Percentiles rank a stretch among this genome's conserved stretches.
Evolutionary conservation across 2,329 filamentous ascomycete genomes (phyloP).

Genomic region (Phialophora expanda): DNA sequence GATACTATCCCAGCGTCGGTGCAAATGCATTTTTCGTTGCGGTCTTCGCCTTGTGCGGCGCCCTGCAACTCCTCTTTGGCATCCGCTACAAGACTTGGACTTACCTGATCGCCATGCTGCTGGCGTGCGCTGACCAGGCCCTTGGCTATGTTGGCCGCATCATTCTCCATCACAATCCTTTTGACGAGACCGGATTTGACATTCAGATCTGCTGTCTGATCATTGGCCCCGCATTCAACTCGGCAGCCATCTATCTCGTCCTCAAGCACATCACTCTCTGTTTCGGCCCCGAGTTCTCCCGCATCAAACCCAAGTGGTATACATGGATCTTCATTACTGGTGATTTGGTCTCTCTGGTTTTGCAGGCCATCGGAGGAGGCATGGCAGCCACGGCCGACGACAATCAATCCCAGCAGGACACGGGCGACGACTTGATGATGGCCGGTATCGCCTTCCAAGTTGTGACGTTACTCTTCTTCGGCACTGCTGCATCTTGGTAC

Average conservation of each 20-base stretch:
- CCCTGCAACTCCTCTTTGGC: conserved; percentile 59
- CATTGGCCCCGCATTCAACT: conserved; percentile 62
- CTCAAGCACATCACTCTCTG: conserved; percentile 63
- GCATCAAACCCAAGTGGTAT: conserved; percentile 56
- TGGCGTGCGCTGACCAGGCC: conserved; percentile 58
- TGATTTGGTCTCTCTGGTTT: conserved; percentile 62
- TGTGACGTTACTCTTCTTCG: conserved; percentile 51
- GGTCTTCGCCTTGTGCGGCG: conserved; percentile 57
- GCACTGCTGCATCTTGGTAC: conserved; percentile 23
- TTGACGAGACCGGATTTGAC: conserved; percentile 56
- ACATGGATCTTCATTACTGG: conserved; percentile 66
- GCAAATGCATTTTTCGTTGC: conserved; percentile 60
- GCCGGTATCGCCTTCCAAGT: conserved; percentile 64
- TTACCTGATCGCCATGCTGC: conserved; percentile 61
- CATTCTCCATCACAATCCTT: conserved; percentile 60
- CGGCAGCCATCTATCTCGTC: conserved; percentile 61
- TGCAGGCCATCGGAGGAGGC: conserved; percentile 62
- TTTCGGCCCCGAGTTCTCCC: conserved; percentile 58
- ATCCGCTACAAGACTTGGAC: conserved; percentile 56
- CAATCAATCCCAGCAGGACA: conserved; percentile 47
- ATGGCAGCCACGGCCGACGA: conserved; percentile 57
- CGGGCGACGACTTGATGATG: conserved; percentile 63
- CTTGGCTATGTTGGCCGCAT: conserved; percentile 63
- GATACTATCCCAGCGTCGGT: conserved; percentile 58
- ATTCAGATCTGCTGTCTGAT: conserved; percentile 62